A percentile compares a stretch with the other conserved stretches of the same genome.
Evolutionary conservation across 441 rosid genomes (phyloP).

Genomic region (Pelargonium australe): DNA sequence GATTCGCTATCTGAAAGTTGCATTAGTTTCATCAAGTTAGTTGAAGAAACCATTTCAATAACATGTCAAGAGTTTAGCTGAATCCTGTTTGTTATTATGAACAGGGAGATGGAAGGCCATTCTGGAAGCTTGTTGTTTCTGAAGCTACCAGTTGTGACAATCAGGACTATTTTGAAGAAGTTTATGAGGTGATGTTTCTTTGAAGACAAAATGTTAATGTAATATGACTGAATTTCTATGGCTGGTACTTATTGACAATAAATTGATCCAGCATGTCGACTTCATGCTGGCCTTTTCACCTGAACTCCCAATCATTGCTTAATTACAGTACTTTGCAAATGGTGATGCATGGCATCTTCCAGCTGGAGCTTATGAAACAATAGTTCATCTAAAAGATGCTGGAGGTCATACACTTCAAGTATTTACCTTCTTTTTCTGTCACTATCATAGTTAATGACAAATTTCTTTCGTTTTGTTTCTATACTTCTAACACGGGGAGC

Average conservation of each 20-base stretch:
- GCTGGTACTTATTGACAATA: neutral
- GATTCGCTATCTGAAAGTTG: neutral
- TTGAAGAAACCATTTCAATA: neutral
- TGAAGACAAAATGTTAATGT: constrained; percentile 3
- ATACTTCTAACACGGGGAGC: constrained; percentile 20
- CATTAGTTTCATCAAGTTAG: neutral
- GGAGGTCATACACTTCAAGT: constrained; percentile 58
- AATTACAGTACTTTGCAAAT: constrained; percentile 60
- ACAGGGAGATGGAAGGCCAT: constrained; percentile 93
- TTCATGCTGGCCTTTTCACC: constrained; percentile 9
- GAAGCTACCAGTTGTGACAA: constrained; percentile 77
- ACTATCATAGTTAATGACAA: neutral
- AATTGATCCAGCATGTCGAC: neutral
- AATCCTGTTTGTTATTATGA: constrained; percentile 16
- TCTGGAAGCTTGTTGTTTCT: constrained; percentile 76
- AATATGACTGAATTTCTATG: neutral
- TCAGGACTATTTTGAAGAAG: constrained; percentile 80
- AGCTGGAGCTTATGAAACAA: constrained; percentile 56
- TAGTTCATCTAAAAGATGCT: constrained; percentile 54
- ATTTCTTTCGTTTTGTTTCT: constrained; percentile 18
- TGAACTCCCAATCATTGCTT: constrained; percentile 17
- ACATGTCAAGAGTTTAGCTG: constrained; percentile 11
- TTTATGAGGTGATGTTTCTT: constrained; percentile 48
- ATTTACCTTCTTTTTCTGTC: constrained; percentile 24
- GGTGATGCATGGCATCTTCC: constrained; percentile 87